These are phyloP conservation scores for Ogataea polymorpha DNA, from an alignment of 805 yeast species.

Conservation along the genomic window DNA sequence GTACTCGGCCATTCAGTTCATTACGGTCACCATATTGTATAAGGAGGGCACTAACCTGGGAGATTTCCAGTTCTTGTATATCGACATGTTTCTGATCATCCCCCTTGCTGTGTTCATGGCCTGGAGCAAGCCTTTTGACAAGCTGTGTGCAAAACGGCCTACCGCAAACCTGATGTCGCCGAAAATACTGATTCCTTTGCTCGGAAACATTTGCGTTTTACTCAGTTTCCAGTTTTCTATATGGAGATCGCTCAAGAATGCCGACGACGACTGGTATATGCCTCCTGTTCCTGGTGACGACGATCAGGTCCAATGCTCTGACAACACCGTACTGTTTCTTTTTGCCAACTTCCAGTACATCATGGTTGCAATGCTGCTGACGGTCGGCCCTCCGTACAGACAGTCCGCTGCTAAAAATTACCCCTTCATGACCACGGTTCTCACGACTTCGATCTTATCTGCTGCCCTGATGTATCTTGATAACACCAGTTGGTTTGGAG, in stretches of 20 bases:
- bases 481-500: slow-evolving; percentile 54
- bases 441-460: slow-evolving; percentile 48
- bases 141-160: slow-evolving; percentile 71
- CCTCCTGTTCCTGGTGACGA: slow-evolving; percentile 79
- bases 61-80: slow-evolving; percentile 93
- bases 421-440: slow-evolving; percentile 69
- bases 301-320: slow-evolving; percentile 80
- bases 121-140: slow-evolving; percentile 80
- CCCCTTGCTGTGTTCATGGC: slow-evolving; percentile 98
- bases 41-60: slow-evolving; percentile 90
- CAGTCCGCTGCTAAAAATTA: slow-evolving; percentile 62
- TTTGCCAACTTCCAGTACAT: slow-evolving; percentile 88
- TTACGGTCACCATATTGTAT: slow-evolving; percentile 81
- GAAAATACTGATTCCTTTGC: slow-evolving; percentile 76
- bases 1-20: slow-evolving; percentile 93
- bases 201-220: slow-evolving; percentile 70
- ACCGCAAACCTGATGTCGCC: slow-evolving; percentile 91
- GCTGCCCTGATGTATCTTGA: slow-evolving; percentile 51
- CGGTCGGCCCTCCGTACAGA: slow-evolving; percentile 92
- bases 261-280: slow-evolving; percentile 67
- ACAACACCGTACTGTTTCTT: slow-evolving; percentile 81
- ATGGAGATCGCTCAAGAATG: slow-evolving; percentile 54
- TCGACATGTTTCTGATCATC: slow-evolving; percentile 83
- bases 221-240: slow-evolving; percentile 61
- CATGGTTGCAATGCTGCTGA: slow-evolving; percentile 74